Base-by-base conservation (phyloP, 768 basidiomycete genomes). In the Podaxis sp. region DNA sequence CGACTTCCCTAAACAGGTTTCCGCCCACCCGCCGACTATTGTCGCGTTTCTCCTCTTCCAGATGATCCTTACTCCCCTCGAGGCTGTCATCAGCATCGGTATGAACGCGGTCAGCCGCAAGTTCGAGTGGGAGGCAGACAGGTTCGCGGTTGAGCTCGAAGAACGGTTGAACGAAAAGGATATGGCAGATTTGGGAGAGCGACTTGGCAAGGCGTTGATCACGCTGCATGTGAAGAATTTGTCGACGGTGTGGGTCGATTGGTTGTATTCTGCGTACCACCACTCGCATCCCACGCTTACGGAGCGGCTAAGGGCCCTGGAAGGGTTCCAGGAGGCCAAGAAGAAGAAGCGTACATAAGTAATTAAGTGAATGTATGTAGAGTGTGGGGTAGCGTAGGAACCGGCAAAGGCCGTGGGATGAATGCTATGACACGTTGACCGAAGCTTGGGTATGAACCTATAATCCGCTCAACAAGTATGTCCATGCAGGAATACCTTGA, bases 191-290 rank as follows among this genome's bases (percentile, higher is more conserved):
- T 91, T 96, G 89, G 93, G 93, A 11, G 89, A 90, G 22, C 81
- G 91, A 36, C 87, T 98, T 38, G 89, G 88, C 19, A 82, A 86
- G 15, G 94, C 96, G 24, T 79, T 98, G 63, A 84, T 93, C 66
- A 82, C 87, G 52, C 82, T 98, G 22, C 96, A 98, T 70, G 89
- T 93, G 62, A 90, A 96, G 79, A 98, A 98, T 72, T 72, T 97
- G 69, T 91, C 90, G 53, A 94, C 93, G 1, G 91, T 97, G 52
- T 94, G 94, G 88, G 93, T 94, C 13, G 95, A 97, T 73, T 93
- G 91, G 91, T 74, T 94, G 87, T 97, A 96, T 77, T 97, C 94
- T 55, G 92, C 93, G 22, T 97, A 94, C 68, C 94, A 97, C 73
- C 94, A 98, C 75, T 95, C 92, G 52, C 96, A 99, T 74, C 96